Evolutionary conservation across 148 eudicot genomes (phyloP), one percentile per base, ranked within the genome.

Genomic region (Mesembryanthemum crystallinum): DNA sequence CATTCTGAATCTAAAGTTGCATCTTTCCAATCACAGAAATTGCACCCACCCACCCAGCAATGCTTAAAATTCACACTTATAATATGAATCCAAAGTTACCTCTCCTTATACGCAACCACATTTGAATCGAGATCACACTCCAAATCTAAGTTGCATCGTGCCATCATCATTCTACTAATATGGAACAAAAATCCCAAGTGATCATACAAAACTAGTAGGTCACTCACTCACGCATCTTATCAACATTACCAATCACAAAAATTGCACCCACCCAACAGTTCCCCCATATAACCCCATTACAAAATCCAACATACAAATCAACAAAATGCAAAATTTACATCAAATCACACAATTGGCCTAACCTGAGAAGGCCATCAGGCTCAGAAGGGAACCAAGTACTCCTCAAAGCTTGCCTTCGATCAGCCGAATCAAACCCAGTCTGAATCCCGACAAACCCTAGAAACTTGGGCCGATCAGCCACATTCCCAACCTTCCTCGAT

Each of bases 391-490:
- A 84, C 93, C 93, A 89, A 39, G 90, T 84, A 58, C 77, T 81
- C 72, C 93, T 69, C 77, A 89, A 75, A 1, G 84, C 87, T 21
- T 45, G 25, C 0, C 93, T 78, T 17, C 93, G 89, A 77, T 81
- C 89, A 15, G 42, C 67, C 0, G 85, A 75, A 1, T 77, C 65
- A 52, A 87, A 86, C 52, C 82, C 83, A 18, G 93, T 89, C 76
- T 84, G 89, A 70, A 89, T 85, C 1, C 93, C 93, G 7, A 89
- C 90, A 77, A 89, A 89, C 14, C 90, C 93, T 18, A 87, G 74
- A 39, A 87, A 39, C 66, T 89, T 89, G 0, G 85, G 89, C 9
- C 90, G 85, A 76, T 85, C 88, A 71, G 73, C 33, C 5, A 54
- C 30, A 23, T 55, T 64, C 5, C 55, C 71, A 67, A 54, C 73